Evolutionary conservation across 2,329 filamentous ascomycete species (phyloP).

Genomic region (Trichoderma oligosporum): DNA sequence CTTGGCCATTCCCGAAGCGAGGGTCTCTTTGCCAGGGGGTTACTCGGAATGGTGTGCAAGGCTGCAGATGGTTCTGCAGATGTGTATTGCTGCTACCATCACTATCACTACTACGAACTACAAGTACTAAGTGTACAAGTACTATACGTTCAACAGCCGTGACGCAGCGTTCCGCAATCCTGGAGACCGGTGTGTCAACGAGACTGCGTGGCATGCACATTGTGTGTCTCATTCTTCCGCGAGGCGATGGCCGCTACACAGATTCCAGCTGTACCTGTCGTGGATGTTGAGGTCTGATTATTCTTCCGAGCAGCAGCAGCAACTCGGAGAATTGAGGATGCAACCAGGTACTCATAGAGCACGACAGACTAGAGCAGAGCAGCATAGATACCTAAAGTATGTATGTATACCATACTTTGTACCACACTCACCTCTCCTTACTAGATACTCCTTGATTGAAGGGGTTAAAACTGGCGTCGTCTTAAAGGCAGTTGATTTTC

Average conservation of each 20-base stretch:
- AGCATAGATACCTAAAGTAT: no score
- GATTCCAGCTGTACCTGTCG: no score
- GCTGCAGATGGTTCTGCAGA: background rate
- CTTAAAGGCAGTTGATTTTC: background rate
- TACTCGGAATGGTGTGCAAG: background rate
- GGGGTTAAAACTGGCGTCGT: no score
- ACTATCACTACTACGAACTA: background rate
- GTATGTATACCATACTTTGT: no score
- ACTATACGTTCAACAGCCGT: no score
- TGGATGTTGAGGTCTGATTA: background rate
- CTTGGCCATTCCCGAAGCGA: background rate
- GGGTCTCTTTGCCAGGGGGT: background rate
- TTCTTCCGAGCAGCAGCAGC: background rate
- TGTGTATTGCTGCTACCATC: no score
- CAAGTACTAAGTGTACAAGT: no score
- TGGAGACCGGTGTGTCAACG: conserved; percentile 4
- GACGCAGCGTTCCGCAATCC: conserved; percentile 16
- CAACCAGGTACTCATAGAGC: no score
- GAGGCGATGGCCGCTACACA: background rate
- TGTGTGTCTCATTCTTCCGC: conserved; percentile 3
- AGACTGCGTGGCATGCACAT: conserved; percentile 18
- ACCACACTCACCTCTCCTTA: no score
- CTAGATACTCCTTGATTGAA: no score
- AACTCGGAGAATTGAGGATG: background rate
- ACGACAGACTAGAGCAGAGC: no score